Base-by-base conservation (phyloP, 768 basidiomycete species). In the Flagelloscypha sp. region DNA sequence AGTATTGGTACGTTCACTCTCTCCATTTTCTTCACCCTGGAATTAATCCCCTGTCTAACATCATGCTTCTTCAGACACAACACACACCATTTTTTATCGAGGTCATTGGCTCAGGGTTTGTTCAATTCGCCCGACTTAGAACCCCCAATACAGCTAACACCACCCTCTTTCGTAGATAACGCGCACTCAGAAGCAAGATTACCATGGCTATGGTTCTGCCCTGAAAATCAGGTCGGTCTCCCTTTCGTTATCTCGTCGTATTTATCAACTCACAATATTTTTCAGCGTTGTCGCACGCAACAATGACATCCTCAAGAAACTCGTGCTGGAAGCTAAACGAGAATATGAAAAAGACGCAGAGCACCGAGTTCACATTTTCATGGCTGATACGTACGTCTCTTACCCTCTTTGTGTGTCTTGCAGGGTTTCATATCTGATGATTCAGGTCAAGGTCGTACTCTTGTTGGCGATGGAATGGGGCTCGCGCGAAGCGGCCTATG, bases 331-430 rank as follows among this genome's bases (percentile, higher is more conserved):
- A 57, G 87, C 87, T 18, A 89, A 88, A 62, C 76, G 76, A 34
- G 83, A 85, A 42, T 90, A 89, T 48, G 85, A 89, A 59, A 88
- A 87, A 59, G 88, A 92, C 55, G 84, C 86, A 39, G 83, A 86
- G 46, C 85, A 89, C 50, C 81, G 85, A 40, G 85, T 92, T 33
- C 84, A 89, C 47, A 88, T 90, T 41, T 90, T 81, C 58, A 68
- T 89, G 61, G 85, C 84, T 22, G 88, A 90, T 62, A 81, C 81
- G 84, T 87, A 71, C 72, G 81, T 61, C 22, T 29, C 34, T 21
- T 19, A 27, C 19, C 12, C 47, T 31, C 48, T 37, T 36, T 44
- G 24, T 37, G 18, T 16, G 36, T 37, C 15, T 18, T 35, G 19
- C 36, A 29, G 27, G 42, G 28, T 38, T 32, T 41, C 33, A 39